Conservation (phyloP, 306 rosid genomes). For the Cajanus cajan region DNA sequence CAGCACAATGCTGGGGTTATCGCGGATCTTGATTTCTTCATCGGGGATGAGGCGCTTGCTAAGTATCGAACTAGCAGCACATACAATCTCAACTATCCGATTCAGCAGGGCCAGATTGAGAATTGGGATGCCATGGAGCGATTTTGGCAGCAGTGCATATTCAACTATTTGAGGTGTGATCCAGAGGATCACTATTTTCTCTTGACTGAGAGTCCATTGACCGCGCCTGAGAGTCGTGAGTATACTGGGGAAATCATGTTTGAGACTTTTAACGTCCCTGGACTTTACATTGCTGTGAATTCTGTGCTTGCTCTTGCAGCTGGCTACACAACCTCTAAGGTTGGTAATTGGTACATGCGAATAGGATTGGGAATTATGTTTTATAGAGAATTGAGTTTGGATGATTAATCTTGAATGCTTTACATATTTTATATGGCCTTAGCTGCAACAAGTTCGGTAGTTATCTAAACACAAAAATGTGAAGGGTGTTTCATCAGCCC, state of each 20-base stretch:
- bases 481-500: background rate
- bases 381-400: constrained; percentile 17
- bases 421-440: background rate
- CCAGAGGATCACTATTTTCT: constrained; percentile 99
- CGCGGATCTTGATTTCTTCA: constrained; percentile 99
- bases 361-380: background rate
- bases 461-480: constrained; percentile 5
- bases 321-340: constrained; percentile 98
- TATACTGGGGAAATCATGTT: constrained; percentile 98
- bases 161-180: constrained; percentile 94
- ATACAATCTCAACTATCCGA: constrained; percentile 80
- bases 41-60: constrained; percentile 88
- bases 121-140: constrained; percentile 99
- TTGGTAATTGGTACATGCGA: constrained; percentile 53
- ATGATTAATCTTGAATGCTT: constrained; percentile 15
- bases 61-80: constrained; percentile 81
- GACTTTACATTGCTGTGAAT: constrained; percentile 93
- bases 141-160: constrained; percentile 96
- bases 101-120: constrained; percentile 85
- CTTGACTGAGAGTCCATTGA: constrained; percentile 91
- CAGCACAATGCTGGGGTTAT: constrained; percentile 98
- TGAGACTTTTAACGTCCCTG: constrained; percentile 97
- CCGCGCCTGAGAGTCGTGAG: constrained; percentile 97
- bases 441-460: background rate
- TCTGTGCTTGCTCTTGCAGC: constrained; percentile 99